These are phyloP conservation scores for Kodamaea neixiangensis DNA, from an alignment of 805 yeast species.

Conservation along the genomic window DNA sequence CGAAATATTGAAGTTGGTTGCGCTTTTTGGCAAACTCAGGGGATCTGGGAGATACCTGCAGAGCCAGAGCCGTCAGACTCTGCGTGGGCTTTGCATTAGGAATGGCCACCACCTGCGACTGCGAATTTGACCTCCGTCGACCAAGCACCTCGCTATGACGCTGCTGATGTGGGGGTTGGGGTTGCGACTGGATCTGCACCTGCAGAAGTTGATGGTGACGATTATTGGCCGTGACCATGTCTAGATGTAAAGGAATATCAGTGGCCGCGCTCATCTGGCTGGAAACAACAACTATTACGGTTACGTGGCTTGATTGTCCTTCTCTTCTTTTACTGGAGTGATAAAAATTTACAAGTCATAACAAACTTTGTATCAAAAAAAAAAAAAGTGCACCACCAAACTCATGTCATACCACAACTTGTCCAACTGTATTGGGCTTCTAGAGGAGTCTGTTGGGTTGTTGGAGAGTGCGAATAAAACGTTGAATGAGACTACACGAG, in stretches of 20 bases:
- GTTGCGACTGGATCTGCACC: conserved; percentile 3
- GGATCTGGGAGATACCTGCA: background rate
- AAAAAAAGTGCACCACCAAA: background rate
- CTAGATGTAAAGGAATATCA: conserved; percentile 28
- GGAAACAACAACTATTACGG: background rate
- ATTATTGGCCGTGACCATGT: conserved; percentile 14
- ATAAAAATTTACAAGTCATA: background rate
- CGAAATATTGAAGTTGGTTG: conserved; percentile 48
- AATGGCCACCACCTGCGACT: conserved; percentile 37
- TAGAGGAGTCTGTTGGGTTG: conserved; percentile 34
- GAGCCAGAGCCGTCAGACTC: conserved; percentile 5
- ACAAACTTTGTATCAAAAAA: conserved; percentile 1
- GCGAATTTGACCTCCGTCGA: conserved; percentile 42
- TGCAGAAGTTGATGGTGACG: background rate
- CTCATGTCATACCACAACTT: conserved; percentile 12
- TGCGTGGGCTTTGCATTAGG: conserved; percentile 19
- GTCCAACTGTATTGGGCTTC: conserved; percentile 31
- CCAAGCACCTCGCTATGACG: conserved; percentile 13
- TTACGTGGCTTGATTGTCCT: background rate
- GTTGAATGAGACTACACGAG: conserved; percentile 39
- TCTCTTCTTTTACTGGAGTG: background rate
- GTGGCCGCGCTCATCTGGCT: conserved; percentile 10
- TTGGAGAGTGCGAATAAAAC: conserved; percentile 33
- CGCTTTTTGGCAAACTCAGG: conserved; percentile 24
- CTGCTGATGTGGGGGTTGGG: background rate